These are phyloP conservation scores for Rubroshorea leprosula DNA, from an alignment of 345 rosid genomes.

Conservation along the genomic window DNA sequence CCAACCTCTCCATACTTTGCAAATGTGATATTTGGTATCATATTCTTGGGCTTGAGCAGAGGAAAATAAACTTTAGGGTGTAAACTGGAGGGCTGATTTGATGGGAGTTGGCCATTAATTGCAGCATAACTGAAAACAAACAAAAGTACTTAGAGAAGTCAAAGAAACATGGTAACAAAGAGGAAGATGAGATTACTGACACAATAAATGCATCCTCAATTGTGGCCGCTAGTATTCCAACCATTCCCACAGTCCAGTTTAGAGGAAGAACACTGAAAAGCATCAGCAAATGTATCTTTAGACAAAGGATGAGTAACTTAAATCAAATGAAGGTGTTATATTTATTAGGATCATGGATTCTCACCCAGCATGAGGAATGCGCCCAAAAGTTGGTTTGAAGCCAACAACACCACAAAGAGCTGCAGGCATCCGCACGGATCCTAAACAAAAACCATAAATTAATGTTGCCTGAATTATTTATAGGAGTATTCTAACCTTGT, in stretches of 20 bases:
- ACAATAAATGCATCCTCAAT: slow-evolving; percentile 54
- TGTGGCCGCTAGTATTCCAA: slow-evolving; percentile 60
- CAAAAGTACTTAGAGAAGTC: neutral
- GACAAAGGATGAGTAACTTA: neutral
- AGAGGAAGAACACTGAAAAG: slow-evolving; percentile 62
- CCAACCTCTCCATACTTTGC: slow-evolving; percentile 65
- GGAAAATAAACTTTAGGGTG: slow-evolving; percentile 49
- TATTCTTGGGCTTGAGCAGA: slow-evolving; percentile 26
- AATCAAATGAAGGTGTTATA: too few species aligned
- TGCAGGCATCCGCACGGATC: slow-evolving; percentile 74
- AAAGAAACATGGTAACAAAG: neutral
- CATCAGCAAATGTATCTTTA: neutral
- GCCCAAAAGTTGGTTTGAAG: slow-evolving; percentile 67
- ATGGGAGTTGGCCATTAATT: slow-evolving; percentile 37
- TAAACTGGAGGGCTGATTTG: slow-evolving; percentile 14
- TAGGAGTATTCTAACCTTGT: too few species aligned
- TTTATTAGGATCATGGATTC: neutral
- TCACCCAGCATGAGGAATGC: slow-evolving; percentile 58
- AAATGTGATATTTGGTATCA: slow-evolving; percentile 34
- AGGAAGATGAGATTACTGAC: slow-evolving; percentile 23
- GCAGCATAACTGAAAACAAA: slow-evolving; percentile 54
- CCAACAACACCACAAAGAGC: slow-evolving; percentile 77
- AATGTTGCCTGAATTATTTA: too few species aligned
- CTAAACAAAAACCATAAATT: slow-evolving; percentile 21
- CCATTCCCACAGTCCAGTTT: slow-evolving; percentile 78